Percentiles rank a stretch among this genome's conserved stretches.
Conservation (phyloP, 495 filamentous ascomycete species). For the Pyrenula massariospora region DNA sequence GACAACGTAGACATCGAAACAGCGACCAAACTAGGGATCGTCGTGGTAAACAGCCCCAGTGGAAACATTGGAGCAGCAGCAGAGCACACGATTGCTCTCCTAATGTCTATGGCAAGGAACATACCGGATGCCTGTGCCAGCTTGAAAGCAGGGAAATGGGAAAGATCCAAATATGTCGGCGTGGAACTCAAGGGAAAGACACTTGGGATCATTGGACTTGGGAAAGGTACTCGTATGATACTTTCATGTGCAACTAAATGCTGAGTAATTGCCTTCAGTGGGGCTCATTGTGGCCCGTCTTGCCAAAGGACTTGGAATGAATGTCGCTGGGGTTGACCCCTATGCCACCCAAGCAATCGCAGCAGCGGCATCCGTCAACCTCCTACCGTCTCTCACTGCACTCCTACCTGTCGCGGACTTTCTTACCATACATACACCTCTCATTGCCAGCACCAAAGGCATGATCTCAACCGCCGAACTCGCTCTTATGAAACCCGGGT, state of each 20-base stretch:
- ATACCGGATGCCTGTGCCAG: constrained; percentile 45
- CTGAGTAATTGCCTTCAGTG: constrained; percentile 24
- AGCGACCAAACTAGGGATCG: constrained; percentile 52
- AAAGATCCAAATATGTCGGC: constrained; percentile 54
- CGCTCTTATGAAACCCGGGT: constrained; percentile 52
- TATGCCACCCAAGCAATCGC: constrained; percentile 54
- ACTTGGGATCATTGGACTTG: constrained; percentile 55
- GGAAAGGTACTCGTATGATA: constrained; percentile 34
- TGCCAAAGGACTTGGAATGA: constrained; percentile 59
- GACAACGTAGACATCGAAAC: constrained; percentile 63
- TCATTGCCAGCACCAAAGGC: constrained; percentile 57
- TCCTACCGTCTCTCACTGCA: constrained; percentile 37
- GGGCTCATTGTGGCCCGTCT: constrained; percentile 59
- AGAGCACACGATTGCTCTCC: constrained; percentile 54
- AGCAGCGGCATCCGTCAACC: constrained; percentile 39
- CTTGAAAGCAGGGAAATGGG: constrained; percentile 53
- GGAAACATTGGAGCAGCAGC: constrained; percentile 64
- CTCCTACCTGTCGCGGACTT: constrained; percentile 55
- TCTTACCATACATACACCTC: constrained; percentile 63
- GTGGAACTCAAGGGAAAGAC: constrained; percentile 61
- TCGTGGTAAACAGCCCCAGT: constrained; percentile 58
- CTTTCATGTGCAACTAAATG: neutral
- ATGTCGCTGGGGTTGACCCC: constrained; percentile 52
- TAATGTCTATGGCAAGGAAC: constrained; percentile 55
- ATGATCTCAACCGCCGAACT: constrained; percentile 52